Base-by-base conservation (phyloP, 768 basidiomycete genomes). In the Podaxis mareebaensis region DNA sequence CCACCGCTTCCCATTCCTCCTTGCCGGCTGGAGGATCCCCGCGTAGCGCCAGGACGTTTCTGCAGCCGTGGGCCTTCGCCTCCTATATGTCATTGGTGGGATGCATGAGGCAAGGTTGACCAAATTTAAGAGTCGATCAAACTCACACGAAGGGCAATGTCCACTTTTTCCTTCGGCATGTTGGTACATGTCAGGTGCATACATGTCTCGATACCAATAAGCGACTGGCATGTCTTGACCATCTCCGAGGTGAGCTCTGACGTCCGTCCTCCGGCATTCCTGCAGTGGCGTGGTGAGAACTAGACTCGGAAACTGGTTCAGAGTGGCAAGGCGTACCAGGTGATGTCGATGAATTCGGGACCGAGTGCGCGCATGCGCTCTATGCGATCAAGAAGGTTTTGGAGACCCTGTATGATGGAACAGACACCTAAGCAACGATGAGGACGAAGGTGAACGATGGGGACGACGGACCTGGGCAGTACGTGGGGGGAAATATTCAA, bases 111-210 rank as follows among this genome's bases (percentile, higher is more conserved):
- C 56, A n/a, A 42, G 39, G 48, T 13, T 56, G 60, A 30, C 24
- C 33, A 33, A 33, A 24, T 53, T 49, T 38, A 53, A 53, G 56
- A 52, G 60, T 61, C 8, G 13, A 62, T 24, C 12, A 79, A 38
- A 66, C 91, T 67, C 70, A 98, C 96, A 73, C 83, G 77, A 51
- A 99, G 78, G 36, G 96, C 95, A 69, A 89, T 86, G 76, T 97
- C 95, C 22, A 99, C 91, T 73, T 99, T 98, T 74, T 92, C 90
- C 71, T 83, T 83, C n/a, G 95, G 94, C 95, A 99, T 97, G 77
- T 96, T 97, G 55, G 97, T 99, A 73, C 97, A 99, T 51, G 96
- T 99, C 68, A 99, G 76, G 77, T 99, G 97, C 94, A 99, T 95
- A 78, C 95, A 98, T 30, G 95, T 96, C 77, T 99, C 95, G 24